Conservation (phyloP, 1,284 basidiomycete species). For the Cutaneotrichosporon dermatis region DNA sequence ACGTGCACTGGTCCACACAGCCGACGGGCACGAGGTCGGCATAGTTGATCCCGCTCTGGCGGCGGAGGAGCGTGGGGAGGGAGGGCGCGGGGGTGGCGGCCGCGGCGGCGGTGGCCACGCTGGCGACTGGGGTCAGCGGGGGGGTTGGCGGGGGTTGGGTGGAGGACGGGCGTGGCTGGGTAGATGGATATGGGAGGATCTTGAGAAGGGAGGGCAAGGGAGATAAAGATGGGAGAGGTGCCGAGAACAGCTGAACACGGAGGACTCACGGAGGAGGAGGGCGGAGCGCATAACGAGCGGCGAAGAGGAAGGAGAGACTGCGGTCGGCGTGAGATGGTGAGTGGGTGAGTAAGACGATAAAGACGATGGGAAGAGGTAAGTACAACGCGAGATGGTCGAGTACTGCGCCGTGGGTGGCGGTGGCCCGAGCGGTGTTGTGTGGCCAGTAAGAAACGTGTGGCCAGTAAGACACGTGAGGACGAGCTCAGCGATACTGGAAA, state of each 20-base stretch:
- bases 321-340: not conserved
- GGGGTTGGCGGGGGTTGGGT: too few species aligned
- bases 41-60: not conserved
- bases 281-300: not conserved
- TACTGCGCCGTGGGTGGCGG: not conserved
- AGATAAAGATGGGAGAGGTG: too few species aligned
- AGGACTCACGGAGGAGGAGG: not conserved
- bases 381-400: too few species aligned
- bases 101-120: not conserved
- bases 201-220: too few species aligned
- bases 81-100: not conserved
- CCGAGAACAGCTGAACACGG: too few species aligned
- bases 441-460: too few species aligned
- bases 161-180: too few species aligned
- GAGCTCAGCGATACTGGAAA: too few species aligned
- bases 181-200: too few species aligned
- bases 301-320: not conserved
- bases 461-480: too few species aligned
- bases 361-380: too few species aligned
- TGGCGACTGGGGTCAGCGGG: not conserved
- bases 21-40: not conserved
- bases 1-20: not conserved
- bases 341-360: not conserved
- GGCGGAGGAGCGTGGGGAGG: not conserved
- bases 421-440: not conserved